Evolutionary conservation across 2,329 filamentous ascomycete species (phyloP).

Genomic region (Onygenales sp.): DNA sequence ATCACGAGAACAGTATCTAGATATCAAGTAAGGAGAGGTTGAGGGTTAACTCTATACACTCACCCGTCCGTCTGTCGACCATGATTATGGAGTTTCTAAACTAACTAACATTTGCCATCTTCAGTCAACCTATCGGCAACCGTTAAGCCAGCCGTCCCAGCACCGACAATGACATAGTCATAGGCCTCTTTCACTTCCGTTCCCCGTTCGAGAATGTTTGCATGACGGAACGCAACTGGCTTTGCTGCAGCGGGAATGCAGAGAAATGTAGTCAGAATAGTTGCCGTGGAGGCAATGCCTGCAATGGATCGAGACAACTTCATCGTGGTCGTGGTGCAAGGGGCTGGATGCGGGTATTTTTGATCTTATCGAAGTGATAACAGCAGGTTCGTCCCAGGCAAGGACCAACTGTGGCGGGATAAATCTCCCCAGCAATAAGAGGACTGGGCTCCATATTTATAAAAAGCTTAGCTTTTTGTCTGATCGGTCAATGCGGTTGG

Average conservation of each 20-base stretch:
- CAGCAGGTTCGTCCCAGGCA: too few species aligned
- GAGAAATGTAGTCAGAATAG: neutral
- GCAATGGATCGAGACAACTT: neutral
- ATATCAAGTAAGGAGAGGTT: neutral
- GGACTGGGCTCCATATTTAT: too few species aligned
- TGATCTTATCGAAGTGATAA: too few species aligned
- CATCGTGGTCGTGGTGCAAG: neutral
- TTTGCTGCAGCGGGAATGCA: neutral
- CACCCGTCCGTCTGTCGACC: too few species aligned
- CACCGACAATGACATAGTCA: constrained; percentile 43
- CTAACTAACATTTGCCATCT: neutral
- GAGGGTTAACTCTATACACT: too few species aligned
- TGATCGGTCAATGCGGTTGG: too few species aligned
- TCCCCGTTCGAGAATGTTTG: neutral
- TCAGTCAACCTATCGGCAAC: constrained; percentile 4
- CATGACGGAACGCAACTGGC: neutral
- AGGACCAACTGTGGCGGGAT: too few species aligned
- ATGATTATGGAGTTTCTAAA: too few species aligned
- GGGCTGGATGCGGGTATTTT: too few species aligned
- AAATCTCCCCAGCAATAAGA: too few species aligned
- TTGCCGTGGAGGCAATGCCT: neutral
- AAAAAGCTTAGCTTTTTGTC: too few species aligned
- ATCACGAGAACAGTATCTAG: neutral
- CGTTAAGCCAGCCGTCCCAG: constrained; percentile 39
- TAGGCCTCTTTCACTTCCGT: constrained; percentile 17